Base-by-base conservation (phyloP, 768 basidiomycete species). In the Postia placenta region DNA sequence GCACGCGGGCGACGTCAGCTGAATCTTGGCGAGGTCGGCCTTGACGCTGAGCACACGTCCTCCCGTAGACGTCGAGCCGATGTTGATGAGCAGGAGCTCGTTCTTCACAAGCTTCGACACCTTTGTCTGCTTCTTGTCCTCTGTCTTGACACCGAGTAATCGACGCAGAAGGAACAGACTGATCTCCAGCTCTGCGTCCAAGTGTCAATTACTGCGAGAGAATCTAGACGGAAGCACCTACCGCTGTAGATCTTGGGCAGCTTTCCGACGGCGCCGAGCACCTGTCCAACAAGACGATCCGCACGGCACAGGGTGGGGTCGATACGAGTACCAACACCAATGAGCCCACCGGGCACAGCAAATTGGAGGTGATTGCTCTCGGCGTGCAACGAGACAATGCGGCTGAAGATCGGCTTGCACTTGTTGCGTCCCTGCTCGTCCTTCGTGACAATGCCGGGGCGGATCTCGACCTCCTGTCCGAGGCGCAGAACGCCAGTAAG, bases 101-200 rank as follows among this genome's bases (percentile, higher is more conserved):
- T 86, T 87, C 70, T 95, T 95, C 50, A 81, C 77, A 39, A 96
- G 78, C 67, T 96, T 96, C 46, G 89, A 75, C 20, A 92, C 90
- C 69, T 93, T 99, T 19, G 96, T 96, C 66, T 94, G 91, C 67
- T 97, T 99, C 74, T 94, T 96, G 73, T 98, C 96, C 68, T 97
- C 95, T 20, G 93, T 92, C 68, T 94, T 93, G 54, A 99, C 96
- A 64, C 96, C 95, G n/a, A 98, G 80, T 47, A 98, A 72, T 51
- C 96, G 83, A 52, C 96, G 89, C 27, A 99, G 85, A 26, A 98
- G 74, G 85, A 97, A 99, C 58, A 94, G 74, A 58, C 82, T 88
- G 64, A 94, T 92, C 67, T 94, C 92, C 47, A 94, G 75, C 67
- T 94, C 92, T 91, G 51, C 44, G 46, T 11, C 23, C 17, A n/a